phyloP scores from a whole-genome alignment of 2,329 filamentous ascomycete species.

The Xylaria sp. region DNA sequence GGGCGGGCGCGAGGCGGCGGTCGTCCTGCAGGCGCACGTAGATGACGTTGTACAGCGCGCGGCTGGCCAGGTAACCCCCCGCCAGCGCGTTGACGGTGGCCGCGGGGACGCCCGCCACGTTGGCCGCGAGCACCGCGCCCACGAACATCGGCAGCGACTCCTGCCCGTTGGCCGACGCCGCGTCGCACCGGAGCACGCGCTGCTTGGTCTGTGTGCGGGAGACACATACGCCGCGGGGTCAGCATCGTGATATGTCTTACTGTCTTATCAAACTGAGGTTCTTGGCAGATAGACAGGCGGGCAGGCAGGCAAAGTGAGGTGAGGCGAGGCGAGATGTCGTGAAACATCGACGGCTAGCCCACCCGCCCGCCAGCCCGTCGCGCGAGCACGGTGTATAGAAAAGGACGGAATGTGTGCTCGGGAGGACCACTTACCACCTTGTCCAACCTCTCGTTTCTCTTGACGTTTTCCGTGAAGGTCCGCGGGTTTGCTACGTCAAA shows the following conservation, averaged over 20 bases:
- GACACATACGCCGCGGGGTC: not conserved
- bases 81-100: slow-evolving; percentile 45
- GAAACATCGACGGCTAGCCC: no score
- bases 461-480: slow-evolving; percentile 12
- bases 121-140: slow-evolving; percentile 47
- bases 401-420: not conserved
- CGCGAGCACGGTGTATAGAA: not conserved
- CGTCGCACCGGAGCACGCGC: slow-evolving; percentile 26
- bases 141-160: slow-evolving; percentile 27
- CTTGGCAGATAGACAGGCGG: no score
- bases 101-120: slow-evolving; percentile 44
- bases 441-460: slow-evolving; percentile 22
- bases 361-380: not conserved
- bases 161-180: slow-evolving; percentile 24
- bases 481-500: slow-evolving; percentile 24
- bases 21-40: slow-evolving; percentile 50
- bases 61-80: slow-evolving; percentile 44
- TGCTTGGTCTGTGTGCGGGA: slow-evolving; percentile 21
- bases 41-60: slow-evolving; percentile 44
- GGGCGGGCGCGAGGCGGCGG: slow-evolving; percentile 39
- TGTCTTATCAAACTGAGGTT: not conserved
- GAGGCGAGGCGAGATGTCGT: no score
- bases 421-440: slow-evolving; percentile 20
- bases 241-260: not conserved
- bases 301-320: no score